Evolutionary conservation across 1,139 yeast species (phyloP), one percentile per base, ranked within the genome.

Genomic region (Yamadazyma aaseri): DNA sequence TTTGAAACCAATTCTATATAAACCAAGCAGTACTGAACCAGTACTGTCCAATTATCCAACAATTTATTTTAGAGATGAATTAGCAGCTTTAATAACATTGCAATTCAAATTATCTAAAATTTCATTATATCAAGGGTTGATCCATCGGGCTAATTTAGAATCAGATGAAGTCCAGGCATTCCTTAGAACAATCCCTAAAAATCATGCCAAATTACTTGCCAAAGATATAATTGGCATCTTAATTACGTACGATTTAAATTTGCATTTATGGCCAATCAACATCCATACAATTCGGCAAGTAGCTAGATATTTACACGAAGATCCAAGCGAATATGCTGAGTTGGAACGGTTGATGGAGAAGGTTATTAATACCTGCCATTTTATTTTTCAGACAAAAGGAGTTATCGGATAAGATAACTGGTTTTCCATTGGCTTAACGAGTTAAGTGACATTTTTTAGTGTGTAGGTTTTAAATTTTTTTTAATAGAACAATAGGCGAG

Each of bases 191-290:
- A 58, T 53, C 35, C 57, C 65, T 1, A 42, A 48, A 9, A 50
- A 54, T 28, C 60, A 56, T 36, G 46, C 51, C 6, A 53, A 54
- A 30, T 51, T 54, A 20, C 38, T 63, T 17, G 63, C 71, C n/a
- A 55, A 55, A 38, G 71, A 65, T 29, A 53, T 65, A 3, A 51
- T 67, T 31, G 73, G 72, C 1, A 64, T 66, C 13, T 41, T 65
- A 43, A 53, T 52, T 34, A 59, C 71, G 3, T 66, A 65, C 38
- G 67, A 65, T 32, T 44, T 52, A 7, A 63, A 61, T 38, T 33
- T 54, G 23, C 39, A 46, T 21, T 51, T 66, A 20, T 65, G 72
- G 71, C 57, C 71, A 1, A 56, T 60, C 17, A 61, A 56, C 35
- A 51, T 63, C 9, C 70, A 64, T 38, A 51, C 61, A 2, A 42